Conservation (phyloP, 768 basidiomycete genomes). For the Suillus variegatus region DNA sequence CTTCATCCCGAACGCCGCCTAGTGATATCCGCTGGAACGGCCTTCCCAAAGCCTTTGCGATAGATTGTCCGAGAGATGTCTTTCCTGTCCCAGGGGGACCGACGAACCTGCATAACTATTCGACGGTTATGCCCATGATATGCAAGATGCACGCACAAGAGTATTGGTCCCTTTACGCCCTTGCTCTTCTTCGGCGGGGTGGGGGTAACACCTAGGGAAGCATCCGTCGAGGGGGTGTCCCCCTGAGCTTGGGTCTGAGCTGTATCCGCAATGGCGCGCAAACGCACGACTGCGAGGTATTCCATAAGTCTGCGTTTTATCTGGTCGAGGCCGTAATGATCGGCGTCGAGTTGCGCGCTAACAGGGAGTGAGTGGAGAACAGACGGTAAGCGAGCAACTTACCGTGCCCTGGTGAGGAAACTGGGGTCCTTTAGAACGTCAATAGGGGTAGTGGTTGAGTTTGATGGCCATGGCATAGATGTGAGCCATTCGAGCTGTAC, state of each 20-base stretch:
- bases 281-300: slow-evolving; percentile 84
- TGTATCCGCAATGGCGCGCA: slow-evolving; percentile 38
- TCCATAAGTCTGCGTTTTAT: slow-evolving; percentile 92
- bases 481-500: slow-evolving; percentile 87
- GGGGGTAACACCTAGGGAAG: slow-evolving; percentile 10
- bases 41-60: slow-evolving; percentile 78
- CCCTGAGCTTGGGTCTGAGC: slow-evolving; percentile 3
- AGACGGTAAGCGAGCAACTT: slow-evolving; percentile 2
- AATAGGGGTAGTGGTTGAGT: slow-evolving; percentile 23
- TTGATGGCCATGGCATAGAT: slow-evolving; percentile 77
- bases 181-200: slow-evolving; percentile 28
- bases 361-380: not conserved
- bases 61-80: slow-evolving; percentile 86
- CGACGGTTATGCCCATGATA: not conserved
- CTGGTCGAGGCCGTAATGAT: slow-evolving; percentile 91
- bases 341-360: slow-evolving; percentile 74
- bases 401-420: slow-evolving; percentile 71
- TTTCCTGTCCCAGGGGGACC: slow-evolving; percentile 93
- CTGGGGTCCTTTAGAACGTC: slow-evolving; percentile 49
- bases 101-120: slow-evolving; percentile 56
- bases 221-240: not conserved
- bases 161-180: slow-evolving; percentile 67
- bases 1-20: slow-evolving; percentile 93
- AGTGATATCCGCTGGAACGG: slow-evolving; percentile 93
- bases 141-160: slow-evolving; percentile 47